These are phyloP conservation scores for Aspergillus proliferans DNA, from an alignment of 2,329 filamentous ascomycete species.

Conservation along the genomic window DNA sequence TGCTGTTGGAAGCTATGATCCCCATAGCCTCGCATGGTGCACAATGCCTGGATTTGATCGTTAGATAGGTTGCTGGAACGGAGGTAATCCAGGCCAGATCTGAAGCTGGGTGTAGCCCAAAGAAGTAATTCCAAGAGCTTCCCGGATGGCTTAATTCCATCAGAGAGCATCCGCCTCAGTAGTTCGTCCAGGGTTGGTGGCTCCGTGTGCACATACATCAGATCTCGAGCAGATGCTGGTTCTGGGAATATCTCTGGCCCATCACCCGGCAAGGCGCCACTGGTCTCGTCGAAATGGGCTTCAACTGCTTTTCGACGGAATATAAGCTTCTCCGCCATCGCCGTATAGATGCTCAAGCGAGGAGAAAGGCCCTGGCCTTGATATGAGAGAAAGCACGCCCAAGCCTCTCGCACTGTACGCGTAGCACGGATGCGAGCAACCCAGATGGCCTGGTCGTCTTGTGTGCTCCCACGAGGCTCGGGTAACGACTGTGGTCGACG, in stretches of 20 bases:
- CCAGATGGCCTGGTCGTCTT: constrained; percentile 42
- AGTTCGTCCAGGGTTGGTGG: constrained; percentile 50
- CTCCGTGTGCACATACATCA: constrained; percentile 51
- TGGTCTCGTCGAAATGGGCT: constrained; percentile 15
- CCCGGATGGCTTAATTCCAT: constrained; percentile 38
- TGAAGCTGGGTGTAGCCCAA: constrained; percentile 34
- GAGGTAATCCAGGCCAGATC: constrained; percentile 40
- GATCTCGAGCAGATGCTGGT: constrained; percentile 51
- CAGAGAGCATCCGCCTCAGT: constrained; percentile 44
- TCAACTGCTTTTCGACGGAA: constrained; percentile 26
- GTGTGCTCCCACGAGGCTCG: constrained; percentile 7
- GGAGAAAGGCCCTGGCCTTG: constrained; percentile 37
- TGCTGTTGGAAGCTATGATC: constrained; percentile 10
- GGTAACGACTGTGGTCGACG: constrained; percentile 19
- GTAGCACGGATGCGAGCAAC: constrained; percentile 54
- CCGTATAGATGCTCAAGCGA: constrained; percentile 44
- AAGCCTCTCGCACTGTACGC: constrained; percentile 57
- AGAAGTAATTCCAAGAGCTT: constrained; percentile 48
- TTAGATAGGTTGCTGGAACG: constrained; percentile 28
- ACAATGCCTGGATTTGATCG: constrained; percentile 26
- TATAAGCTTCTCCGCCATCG: constrained; percentile 53
- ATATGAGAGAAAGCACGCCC: constrained; percentile 57
- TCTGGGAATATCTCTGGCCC: constrained; percentile 49
- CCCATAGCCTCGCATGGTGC: constrained; percentile 15
- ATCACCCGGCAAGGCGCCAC: constrained; percentile 48